Base-by-base conservation (phyloP, 768 basidiomycete species). In the Boletus rufocinnamomeus region DNA sequence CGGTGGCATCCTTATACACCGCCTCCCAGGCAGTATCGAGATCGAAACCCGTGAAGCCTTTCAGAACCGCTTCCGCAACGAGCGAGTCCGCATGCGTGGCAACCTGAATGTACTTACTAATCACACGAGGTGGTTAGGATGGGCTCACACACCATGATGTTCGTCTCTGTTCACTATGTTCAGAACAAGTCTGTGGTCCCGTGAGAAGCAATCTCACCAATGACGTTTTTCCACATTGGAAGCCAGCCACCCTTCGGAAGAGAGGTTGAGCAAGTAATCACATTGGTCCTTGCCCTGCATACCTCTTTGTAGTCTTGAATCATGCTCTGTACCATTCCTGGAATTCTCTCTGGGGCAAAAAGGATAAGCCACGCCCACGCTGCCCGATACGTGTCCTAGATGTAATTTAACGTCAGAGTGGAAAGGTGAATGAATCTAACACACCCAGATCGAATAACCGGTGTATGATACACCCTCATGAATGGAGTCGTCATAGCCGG, bases 191-290 rank as follows among this genome's bases (percentile, higher is more conserved):
- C 16, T 5, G 2, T 16, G 9, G 2, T 43, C n/a, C 3, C 21
- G 30, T 47, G 14, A 30, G 11, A 14, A 45, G 21, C 1, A 27
- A 30, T 62, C 76, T 60, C 48, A 83, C 84, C 85, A 27, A 88
- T 83, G 16, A 93, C 81, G 60, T 93, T 93, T 74, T 92, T 93
- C 91, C 91, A 93, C 90, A 93, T 92, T 0, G 91, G 91, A 38
- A 93, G 74, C 89, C 91, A 91, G 4, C 91, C 91, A 17, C 88
- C 83, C 84, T 80, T 62, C 9, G 37, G 46, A 27, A 17, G 3
- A 46, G 10, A 17, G 7, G 34, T 54, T 61, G 7, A 58, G 52
- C 38, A 46, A 48, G n/a, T 6, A 2, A 50, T 38, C 40, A 6
- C 2, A 37, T 19, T 2, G 8, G 19, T 16, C n/a, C 6, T n/a